Conservation (phyloP, 2,329 filamentous ascomycete genomes). For the Aspergillus neoniger region DNA sequence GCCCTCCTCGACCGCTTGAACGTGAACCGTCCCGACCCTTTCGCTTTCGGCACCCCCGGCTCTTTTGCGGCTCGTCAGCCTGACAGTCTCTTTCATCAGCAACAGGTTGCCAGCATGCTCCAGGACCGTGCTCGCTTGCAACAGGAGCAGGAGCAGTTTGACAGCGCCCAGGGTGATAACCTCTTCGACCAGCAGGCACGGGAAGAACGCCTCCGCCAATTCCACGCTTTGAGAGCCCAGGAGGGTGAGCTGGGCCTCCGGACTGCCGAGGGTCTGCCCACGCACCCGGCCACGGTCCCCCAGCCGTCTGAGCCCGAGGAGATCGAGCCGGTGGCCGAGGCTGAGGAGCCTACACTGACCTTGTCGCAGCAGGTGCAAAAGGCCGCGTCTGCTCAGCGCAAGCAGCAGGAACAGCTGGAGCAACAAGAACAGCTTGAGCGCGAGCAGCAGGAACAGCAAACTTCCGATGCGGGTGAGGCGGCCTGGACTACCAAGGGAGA, state of each 20-base stretch:
- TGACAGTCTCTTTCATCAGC: conserved; percentile 51
- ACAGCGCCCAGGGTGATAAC: conserved; percentile 44
- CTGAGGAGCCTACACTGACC: conserved; percentile 60
- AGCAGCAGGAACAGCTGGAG: conserved; percentile 35
- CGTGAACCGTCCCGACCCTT: conserved; percentile 54
- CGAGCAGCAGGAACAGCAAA: conserved; percentile 34
- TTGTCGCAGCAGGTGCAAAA: conserved; percentile 84
- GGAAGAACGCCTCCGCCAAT: conserved; percentile 76
- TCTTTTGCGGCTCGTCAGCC: conserved; percentile 50
- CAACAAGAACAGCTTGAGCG: conserved; percentile 37
- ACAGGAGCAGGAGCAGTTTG: conserved; percentile 62
- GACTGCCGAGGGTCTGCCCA: conserved; percentile 44
- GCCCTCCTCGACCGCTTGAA: conserved; percentile 66
- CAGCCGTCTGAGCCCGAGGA: conserved; percentile 28
- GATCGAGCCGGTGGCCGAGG: conserved; percentile 25
- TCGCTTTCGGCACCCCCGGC: conserved; percentile 50
- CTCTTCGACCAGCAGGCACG: conserved; percentile 54
- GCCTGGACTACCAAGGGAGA: conserved; percentile 63
- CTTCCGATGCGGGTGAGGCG: conserved; percentile 47
- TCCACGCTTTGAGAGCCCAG: conserved; percentile 74
- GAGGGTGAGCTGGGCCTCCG: conserved; percentile 56
- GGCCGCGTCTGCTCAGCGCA: conserved; percentile 53
- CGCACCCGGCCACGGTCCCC: conserved; percentile 38
- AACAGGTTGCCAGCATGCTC: conserved; percentile 62
- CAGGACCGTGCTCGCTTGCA: conserved; percentile 62